Evolutionary conservation across 1,284 basidiomycete genomes (phyloP), one percentile per base, ranked within the genome.

Genomic region (Ceratobasidium sp.): DNA sequence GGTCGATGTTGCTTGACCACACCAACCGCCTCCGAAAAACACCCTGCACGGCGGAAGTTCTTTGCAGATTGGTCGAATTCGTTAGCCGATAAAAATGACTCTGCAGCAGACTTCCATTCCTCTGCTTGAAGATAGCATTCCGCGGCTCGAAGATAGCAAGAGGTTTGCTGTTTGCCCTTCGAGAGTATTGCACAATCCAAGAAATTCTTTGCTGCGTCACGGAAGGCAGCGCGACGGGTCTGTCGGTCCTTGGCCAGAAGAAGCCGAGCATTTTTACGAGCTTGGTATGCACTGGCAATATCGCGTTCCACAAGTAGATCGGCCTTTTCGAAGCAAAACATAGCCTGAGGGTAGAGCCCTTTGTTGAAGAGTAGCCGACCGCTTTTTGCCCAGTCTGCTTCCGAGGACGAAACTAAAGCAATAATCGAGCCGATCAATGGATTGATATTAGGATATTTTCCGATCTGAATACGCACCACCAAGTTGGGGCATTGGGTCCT

Each of bases 311-410:
- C 82, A 0, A 76, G 79, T 38, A 83, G 77, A 0, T 75, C 79
- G 2, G 91, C 90, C 23, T 87, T 84, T 66, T 86, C 83, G 73
- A 87, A 92, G 73, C 88, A 89, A 67, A 87, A 84, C 79, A 84
- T 87, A 0, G 91, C 89, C 76, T 90, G 86, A 0, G 81, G 76
- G 75, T 87, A 92, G 18, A 83, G 84, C 57, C 85, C 83, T 49
- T 87, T 83, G 6, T 84, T 79, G 77, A 92, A 91, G 5, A 91
- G 78, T 1, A 81, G 79, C 2, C 79, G 79, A 2, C 87, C 89
- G 18, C 82, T 84, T 8, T 79, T 80, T 13, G 82, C 85, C 89
- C 90, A 91, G 78, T 90, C 86, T 23, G 83, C 83, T 0, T 80
- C 75, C 28, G 82, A 80, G 0, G 87, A 88, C 0, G 83, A 80